Percentiles rank a stretch among this genome's conserved stretches.
Evolutionary conservation across 768 basidiomycete species (phyloP).

Genomic region (Coprinopsis strossmayeri): DNA sequence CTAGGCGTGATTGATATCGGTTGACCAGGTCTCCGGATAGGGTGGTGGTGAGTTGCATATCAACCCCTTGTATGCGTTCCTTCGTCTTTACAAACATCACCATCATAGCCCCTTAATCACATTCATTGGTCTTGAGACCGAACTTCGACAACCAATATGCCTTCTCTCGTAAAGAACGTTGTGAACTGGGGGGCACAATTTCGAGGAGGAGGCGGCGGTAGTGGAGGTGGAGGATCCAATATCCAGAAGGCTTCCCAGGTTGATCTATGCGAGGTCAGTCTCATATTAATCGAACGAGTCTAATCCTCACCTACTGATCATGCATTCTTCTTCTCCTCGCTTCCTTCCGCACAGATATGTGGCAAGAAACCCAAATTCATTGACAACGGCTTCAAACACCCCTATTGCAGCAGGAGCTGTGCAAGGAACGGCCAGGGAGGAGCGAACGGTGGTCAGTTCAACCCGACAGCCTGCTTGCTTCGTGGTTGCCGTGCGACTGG

Average conservation of each 20-base stretch:
- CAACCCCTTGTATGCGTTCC: too few species aligned
- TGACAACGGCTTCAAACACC: constrained; percentile 52
- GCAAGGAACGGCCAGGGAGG: constrained; percentile 38
- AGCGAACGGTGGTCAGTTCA: too few species aligned
- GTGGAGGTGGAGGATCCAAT: background rate
- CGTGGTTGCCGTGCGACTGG: constrained; percentile 46
- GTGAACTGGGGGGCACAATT: constrained; percentile 29
- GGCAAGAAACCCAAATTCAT: constrained; percentile 54
- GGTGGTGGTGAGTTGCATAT: too few species aligned
- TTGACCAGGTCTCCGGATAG: too few species aligned
- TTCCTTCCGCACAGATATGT: constrained; percentile 49
- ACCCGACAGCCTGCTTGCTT: constrained; percentile 37
- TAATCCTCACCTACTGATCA: too few species aligned
- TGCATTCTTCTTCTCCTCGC: background rate
- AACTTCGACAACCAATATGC: too few species aligned
- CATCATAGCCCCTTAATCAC: too few species aligned
- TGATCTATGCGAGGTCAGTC: constrained; percentile 44
- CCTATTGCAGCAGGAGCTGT: constrained; percentile 57
- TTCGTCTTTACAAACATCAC: too few species aligned
- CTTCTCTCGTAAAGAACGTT: constrained; percentile 34
- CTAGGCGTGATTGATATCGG: too few species aligned
- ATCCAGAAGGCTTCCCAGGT: constrained; percentile 17
- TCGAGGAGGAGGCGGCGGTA: constrained; percentile 5
- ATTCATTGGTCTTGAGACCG: too few species aligned
- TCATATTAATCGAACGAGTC: too few species aligned